Conservation (phyloP, 768 basidiomycete genomes). For the Sarcomyxa edulis region DNA sequence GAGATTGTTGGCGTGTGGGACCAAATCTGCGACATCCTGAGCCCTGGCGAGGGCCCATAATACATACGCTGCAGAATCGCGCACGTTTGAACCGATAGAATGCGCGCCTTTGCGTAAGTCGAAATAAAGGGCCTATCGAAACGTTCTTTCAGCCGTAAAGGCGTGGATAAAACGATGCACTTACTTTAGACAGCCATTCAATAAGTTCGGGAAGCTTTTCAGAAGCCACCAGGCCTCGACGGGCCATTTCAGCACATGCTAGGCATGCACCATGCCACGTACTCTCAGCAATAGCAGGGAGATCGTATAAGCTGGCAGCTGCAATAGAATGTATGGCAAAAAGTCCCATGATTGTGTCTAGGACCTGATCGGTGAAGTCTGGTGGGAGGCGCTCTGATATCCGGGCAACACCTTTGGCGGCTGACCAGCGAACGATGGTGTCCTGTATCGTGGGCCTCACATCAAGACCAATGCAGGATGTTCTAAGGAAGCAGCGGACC, state of each 20-base stretch:
- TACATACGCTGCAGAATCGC: slow-evolving; percentile 92
- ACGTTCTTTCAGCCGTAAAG: not conserved
- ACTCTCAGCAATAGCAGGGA: slow-evolving; percentile 73
- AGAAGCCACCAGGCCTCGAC: slow-evolving; percentile 65
- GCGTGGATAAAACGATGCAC: not conserved
- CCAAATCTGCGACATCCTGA: slow-evolving; percentile 52
- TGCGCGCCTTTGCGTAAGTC: slow-evolving; percentile 90
- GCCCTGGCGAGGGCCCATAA: slow-evolving; percentile 91
- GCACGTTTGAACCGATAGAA: slow-evolving; percentile 90
- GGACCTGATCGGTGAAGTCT: slow-evolving; percentile 74
- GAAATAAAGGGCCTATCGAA: slow-evolving; percentile 76
- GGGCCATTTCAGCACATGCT: slow-evolving; percentile 88
- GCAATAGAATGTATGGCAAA: slow-evolving; percentile 71
- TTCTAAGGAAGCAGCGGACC: slow-evolving; percentile 32
- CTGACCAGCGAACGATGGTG: slow-evolving; percentile 91
- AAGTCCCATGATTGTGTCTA: slow-evolving; percentile 71
- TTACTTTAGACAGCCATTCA: slow-evolving; percentile 77
- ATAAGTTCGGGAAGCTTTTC: slow-evolving; percentile 59
- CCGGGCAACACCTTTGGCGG: slow-evolving; percentile 88
- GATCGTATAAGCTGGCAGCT: slow-evolving; percentile 60
- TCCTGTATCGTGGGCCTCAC: slow-evolving; percentile 62
- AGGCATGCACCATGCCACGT: slow-evolving; percentile 96
- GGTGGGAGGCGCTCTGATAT: slow-evolving; percentile 75
- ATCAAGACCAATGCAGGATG: slow-evolving; percentile 4
- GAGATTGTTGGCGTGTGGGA: slow-evolving; percentile 57